Base-by-base conservation (phyloP, 805 yeast species). In the Ogataea chonburiensis region DNA sequence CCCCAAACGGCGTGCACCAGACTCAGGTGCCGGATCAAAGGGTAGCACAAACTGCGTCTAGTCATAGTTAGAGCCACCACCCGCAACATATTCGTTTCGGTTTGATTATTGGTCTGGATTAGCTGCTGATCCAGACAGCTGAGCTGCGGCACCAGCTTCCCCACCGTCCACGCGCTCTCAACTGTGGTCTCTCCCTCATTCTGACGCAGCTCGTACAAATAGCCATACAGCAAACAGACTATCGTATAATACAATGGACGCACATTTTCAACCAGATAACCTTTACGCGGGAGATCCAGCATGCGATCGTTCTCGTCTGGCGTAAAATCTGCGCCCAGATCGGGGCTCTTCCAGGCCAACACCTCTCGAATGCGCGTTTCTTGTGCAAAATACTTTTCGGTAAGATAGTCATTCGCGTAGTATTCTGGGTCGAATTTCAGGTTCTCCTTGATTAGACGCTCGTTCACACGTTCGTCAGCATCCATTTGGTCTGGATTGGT, bases 131-230 rank as follows among this genome's bases (percentile, higher is more conserved):
- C 98, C 20, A 93, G 62, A 46, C 71, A 78, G 6, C 88, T 58
- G 24, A 91, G 60, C 50, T 86, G 93, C 1, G 98, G 96, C 0
- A 79, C 65, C 15, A 93, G 50, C 48, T 83, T 88, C 1, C 98
- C 98, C 4, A 93, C 73, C 0, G 91, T 80, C 98, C 98, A 93
- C 0, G 94, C 86, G 39, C 95, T 83, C 59, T 93, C 98, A 4
- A 85, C 78, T 12, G 77, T 86, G 34, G 77, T 75, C 13, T 75
- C 81, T 9, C 81, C 81, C 52, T 75, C 77, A 23, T 81, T 86
- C 36, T 83, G 82, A 23, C 96, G 65, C 32, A 73, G 60, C 45
- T 93, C 97, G 55, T 81, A 88, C 35, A 75, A 73, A 49, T 78
- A 84, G 1, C 83, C 78, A 60, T 84, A 93, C 13, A 93, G 47